Evolutionary conservation across 2,329 filamentous ascomycete species (phyloP).

Genomic region (Trichophyton benhamiae): DNA sequence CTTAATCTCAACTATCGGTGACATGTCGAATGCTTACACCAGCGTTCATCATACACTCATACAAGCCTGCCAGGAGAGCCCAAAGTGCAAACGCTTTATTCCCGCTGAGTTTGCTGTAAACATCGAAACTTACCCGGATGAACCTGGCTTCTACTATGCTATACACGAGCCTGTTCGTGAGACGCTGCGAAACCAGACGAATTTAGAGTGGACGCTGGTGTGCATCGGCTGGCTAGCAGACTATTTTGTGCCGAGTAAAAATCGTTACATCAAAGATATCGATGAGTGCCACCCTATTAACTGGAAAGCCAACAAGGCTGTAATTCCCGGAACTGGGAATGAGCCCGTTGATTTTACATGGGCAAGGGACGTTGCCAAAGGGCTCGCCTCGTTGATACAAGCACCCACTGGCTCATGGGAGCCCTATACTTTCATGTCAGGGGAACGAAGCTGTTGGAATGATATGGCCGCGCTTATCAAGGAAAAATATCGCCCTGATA

Average conservation of each 20-base stretch:
- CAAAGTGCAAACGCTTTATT: slow-evolving; percentile 6
- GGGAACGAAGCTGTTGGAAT: slow-evolving; percentile 1
- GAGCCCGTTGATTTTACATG: slow-evolving; percentile 1
- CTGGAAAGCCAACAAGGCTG: background rate
- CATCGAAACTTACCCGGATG: background rate
- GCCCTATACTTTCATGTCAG: slow-evolving; percentile 1
- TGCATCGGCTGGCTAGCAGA: slow-evolving; percentile 5
- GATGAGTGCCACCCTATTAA: slow-evolving; percentile 3
- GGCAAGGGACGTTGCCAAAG: slow-evolving; percentile 1
- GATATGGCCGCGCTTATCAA: background rate
- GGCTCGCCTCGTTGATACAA: background rate
- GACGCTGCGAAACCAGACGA: background rate
- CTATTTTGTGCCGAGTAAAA: slow-evolving; percentile 3
- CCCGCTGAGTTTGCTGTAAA: slow-evolving; percentile 4
- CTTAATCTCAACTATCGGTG: slow-evolving; percentile 4
- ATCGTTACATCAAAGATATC: slow-evolving; percentile 6
- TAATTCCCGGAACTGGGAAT: slow-evolving; percentile 5
- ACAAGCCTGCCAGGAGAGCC: slow-evolving; percentile 2
- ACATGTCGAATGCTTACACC: background rate
- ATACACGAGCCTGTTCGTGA: slow-evolving; percentile 3
- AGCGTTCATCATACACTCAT: background rate
- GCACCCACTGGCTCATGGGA: slow-evolving; percentile 1
- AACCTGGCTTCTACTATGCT: slow-evolving; percentile 1
- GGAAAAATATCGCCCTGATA: background rate
- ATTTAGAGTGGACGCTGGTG: slow-evolving; percentile 5